phyloP scores from a whole-genome alignment of 305 asterid species.

The Petunia hybrid region DNA sequence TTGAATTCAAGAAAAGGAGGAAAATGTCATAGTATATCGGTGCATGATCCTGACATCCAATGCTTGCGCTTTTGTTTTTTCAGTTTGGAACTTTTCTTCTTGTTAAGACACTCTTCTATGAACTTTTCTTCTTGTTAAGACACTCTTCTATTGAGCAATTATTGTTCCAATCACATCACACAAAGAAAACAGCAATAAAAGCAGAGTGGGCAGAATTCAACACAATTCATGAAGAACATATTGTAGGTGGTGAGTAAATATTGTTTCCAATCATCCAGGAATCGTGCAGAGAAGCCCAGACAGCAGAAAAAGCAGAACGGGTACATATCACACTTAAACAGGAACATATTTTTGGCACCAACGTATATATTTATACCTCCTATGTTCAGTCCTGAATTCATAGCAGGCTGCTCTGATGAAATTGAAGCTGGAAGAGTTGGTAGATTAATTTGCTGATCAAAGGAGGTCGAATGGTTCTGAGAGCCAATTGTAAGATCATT shows the following conservation, averaged over 20 bases:
- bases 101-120: neutral
- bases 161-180: constrained; percentile 24
- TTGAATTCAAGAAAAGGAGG: neutral
- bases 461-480: constrained; percentile 57
- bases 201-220: constrained; percentile 12
- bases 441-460: constrained; percentile 57
- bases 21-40: neutral
- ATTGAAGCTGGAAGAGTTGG: constrained; percentile 64
- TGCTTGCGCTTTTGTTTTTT: neutral
- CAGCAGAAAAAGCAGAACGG: neutral
- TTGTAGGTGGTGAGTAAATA: neutral
- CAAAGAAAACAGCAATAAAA: neutral
- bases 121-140: neutral
- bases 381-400: constrained; percentile 57
- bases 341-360: neutral
- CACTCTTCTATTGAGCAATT: neutral
- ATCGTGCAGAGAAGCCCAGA: neutral
- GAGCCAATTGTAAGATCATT: constrained; percentile 52
- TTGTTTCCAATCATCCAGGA: neutral
- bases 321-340: neutral
- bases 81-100: neutral
- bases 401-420: constrained; percentile 61
- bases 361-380: constrained; percentile 62
- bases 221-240: constrained; percentile 24
- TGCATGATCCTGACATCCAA: neutral